These are phyloP conservation scores for Rhizomucor miehei DNA, from an alignment of 371 early-diverging fungal genomes.

Conservation along the genomic window DNA sequence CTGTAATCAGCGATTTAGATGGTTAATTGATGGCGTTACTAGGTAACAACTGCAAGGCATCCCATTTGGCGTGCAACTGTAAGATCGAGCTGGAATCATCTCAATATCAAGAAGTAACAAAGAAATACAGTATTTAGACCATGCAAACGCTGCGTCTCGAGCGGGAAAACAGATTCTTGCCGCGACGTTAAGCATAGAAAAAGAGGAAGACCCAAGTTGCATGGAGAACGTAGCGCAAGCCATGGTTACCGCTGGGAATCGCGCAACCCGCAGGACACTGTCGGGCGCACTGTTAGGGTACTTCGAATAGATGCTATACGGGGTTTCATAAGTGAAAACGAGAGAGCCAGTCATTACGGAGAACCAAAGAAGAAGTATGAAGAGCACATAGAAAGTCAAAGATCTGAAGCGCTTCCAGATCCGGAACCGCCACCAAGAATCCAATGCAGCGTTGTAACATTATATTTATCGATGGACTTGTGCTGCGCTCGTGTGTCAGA, in stretches of 20 bases:
- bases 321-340: conserved; percentile 4
- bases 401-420: too few species aligned
- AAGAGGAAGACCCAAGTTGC: conserved; percentile 67
- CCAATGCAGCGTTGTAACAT: conserved; percentile 18
- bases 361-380: conserved; percentile 6
- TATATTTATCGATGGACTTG: conserved; percentile 47
- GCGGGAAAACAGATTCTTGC: conserved; percentile 63
- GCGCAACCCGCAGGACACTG: conserved; percentile 4
- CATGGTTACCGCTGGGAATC: not conserved
- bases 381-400: too few species aligned
- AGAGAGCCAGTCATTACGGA: not conserved
- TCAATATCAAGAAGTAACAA: not conserved
- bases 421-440: conserved; percentile 8
- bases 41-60: conserved; percentile 66
- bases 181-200: conserved; percentile 73
- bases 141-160: conserved; percentile 65
- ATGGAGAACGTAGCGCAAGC: conserved; percentile 29
- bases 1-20: too few species aligned
- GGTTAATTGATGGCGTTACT: conserved; percentile 12
- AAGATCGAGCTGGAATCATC: not conserved
- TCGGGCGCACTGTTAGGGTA: conserved; percentile 10
- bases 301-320: conserved; percentile 3
- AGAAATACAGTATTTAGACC: conserved; percentile 49
- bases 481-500: conserved; percentile 54
- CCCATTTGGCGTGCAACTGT: conserved; percentile 71